Base-by-base conservation (phyloP, 2,329 filamentous ascomycete genomes). In the Cladophialophora bantiana region DNA sequence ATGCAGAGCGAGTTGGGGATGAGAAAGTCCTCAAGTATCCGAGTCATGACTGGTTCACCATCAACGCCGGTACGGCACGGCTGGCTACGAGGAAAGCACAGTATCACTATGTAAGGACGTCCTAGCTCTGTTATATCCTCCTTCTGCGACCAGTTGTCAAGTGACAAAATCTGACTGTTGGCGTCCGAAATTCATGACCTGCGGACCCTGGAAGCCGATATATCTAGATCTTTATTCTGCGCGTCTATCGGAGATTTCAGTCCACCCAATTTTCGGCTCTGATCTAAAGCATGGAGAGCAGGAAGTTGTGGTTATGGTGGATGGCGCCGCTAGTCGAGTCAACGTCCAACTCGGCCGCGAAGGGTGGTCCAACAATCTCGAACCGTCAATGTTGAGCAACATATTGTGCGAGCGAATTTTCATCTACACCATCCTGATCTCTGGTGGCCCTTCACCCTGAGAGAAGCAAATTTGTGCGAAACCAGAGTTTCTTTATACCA, bases 201-300 rank as follows among this genome's bases (percentile, higher is more conserved):
- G 83, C 6, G 88, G 88, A 0, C 85, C 87, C 2, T 93, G 90
- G 90, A 85, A 86, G 67, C 84, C 87, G 2, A 83, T 93, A 1
- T 82, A 82, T 15, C 76, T 93, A 1, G 89, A 94, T 13, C 31
- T 54, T 4, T 65, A 59, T 20, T 50, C 15, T 15, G 36, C 42
- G 9, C 57, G 57, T 13, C 12, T 60, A 35, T 50, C 58, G 26
- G 58, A 60, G 20, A 34, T 53, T 7, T 34, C 32, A 4, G 31
- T 60, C 5, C 58, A 38, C 35, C 10, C 45, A 13, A 15, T 9
- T 12, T 26, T 60, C 4, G 18, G n/a, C 31, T 38, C 58, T 18
- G 32, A 52, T 53, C 45, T 50, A 13, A 31, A 52, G 38, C 20
- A 26, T n/a, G 58, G 42, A 10, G 45, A 50, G 31, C n/a, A 53